Conservation (phyloP, 2,329 filamentous ascomycete genomes). For the Alternaria longipes region DNA sequence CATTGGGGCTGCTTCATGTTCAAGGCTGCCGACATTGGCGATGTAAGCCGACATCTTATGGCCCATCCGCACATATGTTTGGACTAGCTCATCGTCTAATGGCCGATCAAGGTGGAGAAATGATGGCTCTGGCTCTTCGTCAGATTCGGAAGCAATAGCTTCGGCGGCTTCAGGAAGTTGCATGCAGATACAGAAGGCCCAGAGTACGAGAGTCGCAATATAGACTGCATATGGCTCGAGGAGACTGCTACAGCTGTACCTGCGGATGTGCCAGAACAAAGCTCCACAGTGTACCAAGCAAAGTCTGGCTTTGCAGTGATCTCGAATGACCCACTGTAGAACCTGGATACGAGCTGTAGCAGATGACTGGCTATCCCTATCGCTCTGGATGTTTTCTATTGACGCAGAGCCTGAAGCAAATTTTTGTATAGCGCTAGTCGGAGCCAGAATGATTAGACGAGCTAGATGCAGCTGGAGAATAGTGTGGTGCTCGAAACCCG, state of each 20-base stretch:
- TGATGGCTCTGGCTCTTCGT: conserved; percentile 43
- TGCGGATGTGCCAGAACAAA: conserved; percentile 62
- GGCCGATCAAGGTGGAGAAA: conserved; percentile 65
- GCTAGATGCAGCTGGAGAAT: conserved; percentile 66
- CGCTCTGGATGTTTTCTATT: conserved; percentile 14
- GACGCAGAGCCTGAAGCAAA: conserved; percentile 47
- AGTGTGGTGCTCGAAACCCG: conserved; percentile 64
- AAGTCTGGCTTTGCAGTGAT: conserved; percentile 66
- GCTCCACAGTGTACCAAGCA: conserved; percentile 64
- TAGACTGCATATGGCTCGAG: conserved; percentile 59
- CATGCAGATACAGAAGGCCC: conserved; percentile 55
- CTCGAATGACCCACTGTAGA: conserved; percentile 60
- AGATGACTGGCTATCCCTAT: neutral
- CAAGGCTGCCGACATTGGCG: conserved; percentile 63
- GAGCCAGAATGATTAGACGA: conserved; percentile 62
- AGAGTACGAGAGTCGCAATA: conserved; percentile 58
- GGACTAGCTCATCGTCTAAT: conserved; percentile 64
- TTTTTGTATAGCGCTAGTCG: conserved; percentile 57
- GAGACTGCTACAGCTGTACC: conserved; percentile 59
- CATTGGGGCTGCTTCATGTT: conserved; percentile 21
- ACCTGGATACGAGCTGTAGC: conserved; percentile 41
- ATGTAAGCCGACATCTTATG: conserved; percentile 61
- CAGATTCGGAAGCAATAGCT: conserved; percentile 10
- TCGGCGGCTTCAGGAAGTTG: conserved; percentile 16
- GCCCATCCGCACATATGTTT: conserved; percentile 60